phyloP scores from a whole-genome alignment of 1,284 basidiomycete genomes.

The Trichosporon sp. region DNA sequence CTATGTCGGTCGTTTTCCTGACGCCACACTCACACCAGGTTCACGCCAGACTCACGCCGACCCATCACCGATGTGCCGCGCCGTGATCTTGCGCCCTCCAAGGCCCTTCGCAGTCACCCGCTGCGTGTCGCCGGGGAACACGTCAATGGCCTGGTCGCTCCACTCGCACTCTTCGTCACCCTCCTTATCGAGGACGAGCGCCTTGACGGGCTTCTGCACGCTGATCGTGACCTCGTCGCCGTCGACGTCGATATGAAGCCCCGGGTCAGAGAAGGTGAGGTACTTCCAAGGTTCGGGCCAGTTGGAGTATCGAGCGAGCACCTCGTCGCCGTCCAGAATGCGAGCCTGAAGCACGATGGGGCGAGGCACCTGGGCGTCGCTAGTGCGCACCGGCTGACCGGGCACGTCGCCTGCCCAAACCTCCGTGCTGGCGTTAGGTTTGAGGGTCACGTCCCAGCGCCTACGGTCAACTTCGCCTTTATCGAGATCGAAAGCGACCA shows the following conservation, averaged over 20 bases:
- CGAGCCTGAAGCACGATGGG: conserved; percentile 70
- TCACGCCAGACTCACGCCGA: not conserved
- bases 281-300: conserved; percentile 91
- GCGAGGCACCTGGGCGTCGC: conserved; percentile 60
- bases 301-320: conserved; percentile 62
- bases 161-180: conserved; percentile 59
- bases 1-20: too few relatives aligned
- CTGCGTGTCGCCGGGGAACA: conserved; percentile 75
- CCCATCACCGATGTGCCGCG: conserved; percentile 45
- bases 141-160: conserved; percentile 81
- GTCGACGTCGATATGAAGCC: conserved; percentile 55
- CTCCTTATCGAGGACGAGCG: conserved; percentile 70
- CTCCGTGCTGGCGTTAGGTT: conserved; percentile 74
- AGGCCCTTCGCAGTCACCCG: conserved; percentile 59
- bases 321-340: conserved; percentile 52
- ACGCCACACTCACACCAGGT: too few relatives aligned
- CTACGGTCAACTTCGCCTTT: conserved; percentile 52
- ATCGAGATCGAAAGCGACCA: conserved; percentile 61
- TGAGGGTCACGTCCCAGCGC: conserved; percentile 55
- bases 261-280: conserved; percentile 66
- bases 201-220: conserved; percentile 69
- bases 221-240: conserved; percentile 61
- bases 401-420: conserved; percentile 64
- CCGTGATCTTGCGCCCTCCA: conserved; percentile 58
- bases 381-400: conserved; percentile 61